These are phyloP conservation scores for Globisporangium middletonii DNA, from an alignment of 352 stramenopile species.

Conservation along the genomic window DNA sequence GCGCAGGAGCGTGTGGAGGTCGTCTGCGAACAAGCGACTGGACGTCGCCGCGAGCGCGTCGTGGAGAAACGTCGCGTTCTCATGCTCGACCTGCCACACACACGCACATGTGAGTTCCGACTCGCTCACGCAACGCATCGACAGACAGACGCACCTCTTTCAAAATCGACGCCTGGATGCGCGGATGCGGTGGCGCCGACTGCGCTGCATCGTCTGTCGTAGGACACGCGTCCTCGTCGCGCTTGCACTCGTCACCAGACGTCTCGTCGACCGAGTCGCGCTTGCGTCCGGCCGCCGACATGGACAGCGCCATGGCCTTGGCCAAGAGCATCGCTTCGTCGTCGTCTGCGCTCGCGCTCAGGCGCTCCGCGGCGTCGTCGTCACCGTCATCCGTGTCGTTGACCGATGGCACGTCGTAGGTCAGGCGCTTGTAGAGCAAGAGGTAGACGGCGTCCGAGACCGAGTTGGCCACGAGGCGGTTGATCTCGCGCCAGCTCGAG, in stretches of 20 bases:
- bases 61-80: constrained; percentile 54
- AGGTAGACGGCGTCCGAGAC: constrained; percentile 88
- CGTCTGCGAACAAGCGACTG: constrained; percentile 49
- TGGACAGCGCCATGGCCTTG: constrained; percentile 86
- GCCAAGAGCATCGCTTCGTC: constrained; percentile 85
- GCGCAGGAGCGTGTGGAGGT: constrained; percentile 58
- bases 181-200: not conserved
- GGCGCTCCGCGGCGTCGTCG: constrained; percentile 8
- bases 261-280: constrained; percentile 27
- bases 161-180: constrained; percentile 40
- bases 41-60: constrained; percentile 43
- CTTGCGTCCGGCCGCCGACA: constrained; percentile 63
- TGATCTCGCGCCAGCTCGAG: constrained; percentile 82
- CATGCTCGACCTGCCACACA: constrained; percentile 44
- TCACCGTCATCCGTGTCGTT: too few species aligned
- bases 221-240: not conserved
- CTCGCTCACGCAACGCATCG: too few species aligned
- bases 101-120: too few species aligned
- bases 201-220: constrained; percentile 5
- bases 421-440: constrained; percentile 85
- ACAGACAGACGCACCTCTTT: constrained; percentile 35
- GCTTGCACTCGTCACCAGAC: constrained; percentile 8
- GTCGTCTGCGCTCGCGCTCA: constrained; percentile 27
- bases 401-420: constrained; percentile 27
- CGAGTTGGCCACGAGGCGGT: constrained; percentile 60